Base-by-base conservation (phyloP, 257 asterid genomes). In the Primulina eburnea region DNA sequence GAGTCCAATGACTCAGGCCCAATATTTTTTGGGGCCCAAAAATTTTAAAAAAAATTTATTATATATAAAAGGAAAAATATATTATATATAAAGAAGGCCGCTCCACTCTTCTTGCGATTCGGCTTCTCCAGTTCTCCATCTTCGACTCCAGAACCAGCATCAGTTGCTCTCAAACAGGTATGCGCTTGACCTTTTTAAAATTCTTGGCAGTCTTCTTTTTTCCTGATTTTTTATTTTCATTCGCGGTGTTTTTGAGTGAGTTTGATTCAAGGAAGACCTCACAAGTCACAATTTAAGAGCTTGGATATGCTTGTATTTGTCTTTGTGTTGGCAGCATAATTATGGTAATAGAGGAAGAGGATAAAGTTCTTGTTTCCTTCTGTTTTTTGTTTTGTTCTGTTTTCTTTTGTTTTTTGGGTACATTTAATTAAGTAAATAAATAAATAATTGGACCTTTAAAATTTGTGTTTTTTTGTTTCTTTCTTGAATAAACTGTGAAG, bases 151-250 rank as follows among this genome's bases (percentile, higher is more conserved):
- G n/a, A n/a, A n/a, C n/a, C n/a, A n/a, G n/a, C n/a, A n/a, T n/a
- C n/a, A n/a, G n/a, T n/a, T n/a, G n/a, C n/a, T n/a, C 78, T 85
- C 82, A 74, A 89, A 88, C 78, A 84, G 92, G 97, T 88, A 81
- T 33, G 95, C 74, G 64, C 43, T 57, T 71, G 12, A 62, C 9
- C 34, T 40, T 2, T 62, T 63, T 58, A 37, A 62, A 58, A 34
- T 62, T 75, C 21, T 68, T 52, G n/a, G 35, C 18, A 52, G 8
- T 24, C 50, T 67, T 5, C 2, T 26, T 20, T 28, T 57, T 6
- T 50, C 1, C 67, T 32, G n/a, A 33, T 65, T 66, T 24, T 47
- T 60, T 28, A 30, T 58, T 28, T 71, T 28, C 40, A 18, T 64
- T 68, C 29, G 63, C 18, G 64, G 11, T 33, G 37, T 50, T 40